A percentile compares a stretch with the other conserved stretches of the same genome.
phyloP scores from a whole-genome alignment of 2,329 filamentous ascomycete species.

The Tetracladium maxilliforme region DNA sequence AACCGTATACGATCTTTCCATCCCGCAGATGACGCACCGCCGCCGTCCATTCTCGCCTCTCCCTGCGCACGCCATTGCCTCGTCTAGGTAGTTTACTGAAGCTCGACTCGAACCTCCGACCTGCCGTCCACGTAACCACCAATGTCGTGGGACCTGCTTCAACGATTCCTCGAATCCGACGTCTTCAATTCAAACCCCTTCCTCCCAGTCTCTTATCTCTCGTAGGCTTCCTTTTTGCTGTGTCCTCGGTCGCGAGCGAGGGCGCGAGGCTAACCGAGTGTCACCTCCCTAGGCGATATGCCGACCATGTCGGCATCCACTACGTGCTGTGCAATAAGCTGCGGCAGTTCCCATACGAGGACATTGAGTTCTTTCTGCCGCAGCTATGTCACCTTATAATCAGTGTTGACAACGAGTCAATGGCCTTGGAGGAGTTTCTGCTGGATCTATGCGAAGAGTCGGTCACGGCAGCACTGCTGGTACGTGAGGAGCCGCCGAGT shows the following conservation, averaged over 20 bases:
- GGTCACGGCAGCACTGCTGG: slow-evolving; percentile 69
- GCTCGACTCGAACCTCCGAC: too few species aligned
- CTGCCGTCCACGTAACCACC: too few species aligned
- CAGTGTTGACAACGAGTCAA: slow-evolving; percentile 80
- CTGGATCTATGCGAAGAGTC: slow-evolving; percentile 78
- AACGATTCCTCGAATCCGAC: slow-evolving; percentile 85
- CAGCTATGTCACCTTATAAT: slow-evolving; percentile 80
- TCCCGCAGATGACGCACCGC: too few species aligned
- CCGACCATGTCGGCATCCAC: slow-evolving; percentile 80
- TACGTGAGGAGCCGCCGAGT: slow-evolving; percentile 27
- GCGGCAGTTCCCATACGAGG: slow-evolving; percentile 77
- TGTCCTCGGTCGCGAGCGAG: slow-evolving; percentile 5
- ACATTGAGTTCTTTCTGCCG: slow-evolving; percentile 85
- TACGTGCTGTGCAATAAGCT: slow-evolving; percentile 82
- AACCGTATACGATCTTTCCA: too few species aligned
- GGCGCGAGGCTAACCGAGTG: slow-evolving; percentile 9
- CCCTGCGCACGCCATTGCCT: too few species aligned
- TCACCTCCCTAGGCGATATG: slow-evolving; percentile 53
- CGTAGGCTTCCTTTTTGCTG: slow-evolving; percentile 32
- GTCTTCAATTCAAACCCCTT: slow-evolving; percentile 88
- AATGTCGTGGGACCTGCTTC: slow-evolving; percentile 78
- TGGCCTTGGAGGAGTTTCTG: slow-evolving; percentile 80
- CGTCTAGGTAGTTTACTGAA: too few species aligned
- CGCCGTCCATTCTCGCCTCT: too few species aligned
- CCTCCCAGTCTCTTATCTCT: slow-evolving; percentile 76